Conservation (phyloP, 768 basidiomycete genomes). For the Termitomyces sp. region DNA sequence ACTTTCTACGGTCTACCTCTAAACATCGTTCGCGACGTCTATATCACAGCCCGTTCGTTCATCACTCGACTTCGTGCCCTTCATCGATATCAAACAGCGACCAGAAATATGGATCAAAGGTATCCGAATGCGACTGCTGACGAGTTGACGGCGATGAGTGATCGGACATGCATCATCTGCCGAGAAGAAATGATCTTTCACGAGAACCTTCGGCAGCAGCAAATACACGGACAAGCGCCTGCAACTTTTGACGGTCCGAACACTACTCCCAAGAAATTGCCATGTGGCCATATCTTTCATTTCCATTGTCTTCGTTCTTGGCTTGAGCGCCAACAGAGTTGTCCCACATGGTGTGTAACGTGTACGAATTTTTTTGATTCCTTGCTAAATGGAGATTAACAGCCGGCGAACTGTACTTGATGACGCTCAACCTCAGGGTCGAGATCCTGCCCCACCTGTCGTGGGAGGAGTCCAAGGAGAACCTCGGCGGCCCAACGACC, state of each 20-base stretch:
- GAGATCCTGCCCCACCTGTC: constrained; percentile 24
- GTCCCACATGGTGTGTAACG: constrained; percentile 86
- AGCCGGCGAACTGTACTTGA: constrained; percentile 81
- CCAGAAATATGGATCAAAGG: constrained; percentile 91
- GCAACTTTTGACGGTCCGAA: constrained; percentile 67
- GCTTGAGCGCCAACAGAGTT: constrained; percentile 98
- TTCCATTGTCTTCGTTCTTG: constrained; percentile 96
- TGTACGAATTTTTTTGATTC: neutral
- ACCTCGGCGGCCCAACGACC: constrained; percentile 25
- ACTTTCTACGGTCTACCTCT: constrained; percentile 92
- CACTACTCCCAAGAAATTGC: constrained; percentile 93
- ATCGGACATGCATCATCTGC: constrained; percentile 96
- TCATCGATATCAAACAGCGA: constrained; percentile 89
- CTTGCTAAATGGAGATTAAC: constrained; percentile 10
- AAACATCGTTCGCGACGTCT: constrained; percentile 96
- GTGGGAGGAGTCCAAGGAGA: constrained; percentile 18
- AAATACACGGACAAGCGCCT: constrained; percentile 20
- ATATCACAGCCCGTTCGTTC: constrained; percentile 92
- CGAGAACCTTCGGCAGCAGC: constrained; percentile 1
- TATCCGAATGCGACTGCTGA: constrained; percentile 90
- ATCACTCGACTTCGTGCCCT: constrained; percentile 82
- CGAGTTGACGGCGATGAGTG: constrained; percentile 76
- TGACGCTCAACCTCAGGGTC: constrained; percentile 39
- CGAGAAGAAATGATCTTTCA: constrained; percentile 84
- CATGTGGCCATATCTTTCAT: constrained; percentile 97